Evolutionary conservation across 2,329 filamentous ascomycete genomes (phyloP).

Genomic region (Pezicula rhizophila): DNA sequence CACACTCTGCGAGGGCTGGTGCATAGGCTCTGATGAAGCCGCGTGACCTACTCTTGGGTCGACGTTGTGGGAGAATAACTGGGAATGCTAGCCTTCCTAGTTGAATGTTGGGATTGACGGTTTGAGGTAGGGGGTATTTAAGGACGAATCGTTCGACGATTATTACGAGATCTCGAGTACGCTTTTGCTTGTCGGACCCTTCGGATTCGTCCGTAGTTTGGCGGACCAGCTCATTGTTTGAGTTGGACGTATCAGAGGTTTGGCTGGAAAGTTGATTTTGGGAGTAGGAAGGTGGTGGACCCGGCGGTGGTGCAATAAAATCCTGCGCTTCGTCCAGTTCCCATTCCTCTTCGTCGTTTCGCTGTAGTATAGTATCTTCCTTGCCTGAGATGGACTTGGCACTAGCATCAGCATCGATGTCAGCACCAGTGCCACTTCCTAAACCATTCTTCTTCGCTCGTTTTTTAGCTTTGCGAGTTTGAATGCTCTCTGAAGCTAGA

Average conservation of each 20-base stretch:
- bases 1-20: conserved; percentile 35
- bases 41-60: conserved; percentile 36
- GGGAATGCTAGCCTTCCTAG: conserved; percentile 30
- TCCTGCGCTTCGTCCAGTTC: conserved; percentile 3
- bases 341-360: conserved; percentile 1
- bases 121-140: neutral
- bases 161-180: no score
- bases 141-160: no score
- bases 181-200: no score
- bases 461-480: conserved; percentile 4
- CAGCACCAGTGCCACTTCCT: neutral
- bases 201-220: no score
- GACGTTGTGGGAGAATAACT: conserved; percentile 45
- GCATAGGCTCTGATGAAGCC: conserved; percentile 47
- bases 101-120: neutral
- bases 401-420: neutral
- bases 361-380: neutral
- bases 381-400: neutral
- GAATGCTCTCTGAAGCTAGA: conserved; percentile 5
- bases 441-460: neutral
- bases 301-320: neutral
- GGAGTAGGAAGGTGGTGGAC: neutral
- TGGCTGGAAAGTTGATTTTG: neutral
- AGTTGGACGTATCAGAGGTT: neutral
- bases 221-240: neutral